Evolutionary conservation across 306 rosid genomes (phyloP), one percentile per base, ranked within the genome.

Genomic region (Ochetophila trinervis): DNA sequence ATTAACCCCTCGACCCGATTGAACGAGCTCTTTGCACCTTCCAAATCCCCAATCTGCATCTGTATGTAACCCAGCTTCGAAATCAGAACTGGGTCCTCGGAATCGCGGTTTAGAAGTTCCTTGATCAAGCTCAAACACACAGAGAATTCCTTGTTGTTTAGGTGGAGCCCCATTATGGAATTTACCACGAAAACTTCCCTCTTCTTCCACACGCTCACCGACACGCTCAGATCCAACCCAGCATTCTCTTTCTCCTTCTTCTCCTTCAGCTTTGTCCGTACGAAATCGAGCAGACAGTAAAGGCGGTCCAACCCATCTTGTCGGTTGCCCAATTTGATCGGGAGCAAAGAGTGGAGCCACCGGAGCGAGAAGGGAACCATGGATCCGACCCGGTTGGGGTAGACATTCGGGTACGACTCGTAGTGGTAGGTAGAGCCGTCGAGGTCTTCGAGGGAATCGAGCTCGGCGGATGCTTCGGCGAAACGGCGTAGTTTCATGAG

Each of bases 341-440:
- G 96, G 14, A 92, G 49, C 3, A 87, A 37, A 21, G 98, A 84
- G 17, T 80, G 57, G 58, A 89, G 79, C 98, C 98, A 92, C 1
- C 98, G 93, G 17, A 92, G 92, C 13, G 84, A 84, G 78, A 92
- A 89, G 14, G 98, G 96, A 23, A 92, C 89, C 98, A 92, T 84
- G 17, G 96, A 92, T 48, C 98, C 98, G 67, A 71, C 42, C 5
- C 89, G 86, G 15, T 74, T 78, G 2, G 84, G 88, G 71, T 92
- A 88, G 0, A 80, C 60, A 18, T 65, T 76, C 0, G 95, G 96
- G 72, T 87, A 87, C 0, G 82, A 62, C 59, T 92, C 95, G 80
- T 92, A 92, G 14, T 66, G 62, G 80, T 92, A 89, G 45, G 73
- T 86, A 0, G 85, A 55, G 20, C 85, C 70, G 21, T 85, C 81